phyloP scores from a whole-genome alignment of 805 yeast genomes.

The Isabelozyma heimii region DNA sequence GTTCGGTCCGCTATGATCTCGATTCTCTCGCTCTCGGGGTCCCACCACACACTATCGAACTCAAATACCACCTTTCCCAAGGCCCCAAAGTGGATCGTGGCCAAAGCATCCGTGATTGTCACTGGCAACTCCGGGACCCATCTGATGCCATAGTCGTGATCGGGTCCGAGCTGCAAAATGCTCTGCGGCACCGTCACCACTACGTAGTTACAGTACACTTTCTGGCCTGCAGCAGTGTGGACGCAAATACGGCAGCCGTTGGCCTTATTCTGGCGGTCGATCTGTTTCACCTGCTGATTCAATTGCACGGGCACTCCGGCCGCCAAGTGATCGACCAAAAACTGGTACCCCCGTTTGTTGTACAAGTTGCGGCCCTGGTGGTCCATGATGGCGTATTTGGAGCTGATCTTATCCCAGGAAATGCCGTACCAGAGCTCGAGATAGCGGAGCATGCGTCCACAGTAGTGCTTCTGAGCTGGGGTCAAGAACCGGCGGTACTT shows the following conservation, averaged over 20 bases:
- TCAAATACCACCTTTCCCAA: conserved; percentile 44
- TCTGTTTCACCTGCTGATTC: conserved; percentile 39
- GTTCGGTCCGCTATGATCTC: conserved; percentile 12
- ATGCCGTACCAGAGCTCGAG: conserved; percentile 82
- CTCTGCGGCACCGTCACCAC: conserved; percentile 81
- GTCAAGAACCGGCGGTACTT: conserved; percentile 48
- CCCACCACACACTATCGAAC: conserved; percentile 43
- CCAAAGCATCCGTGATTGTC: conserved; percentile 15
- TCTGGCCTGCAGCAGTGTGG: conserved; percentile 26
- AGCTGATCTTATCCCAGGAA: conserved; percentile 63
- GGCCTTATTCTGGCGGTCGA: conserved; percentile 26
- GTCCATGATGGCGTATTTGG: conserved; percentile 64
- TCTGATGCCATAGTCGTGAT: conserved; percentile 44
- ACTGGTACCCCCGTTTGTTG: conserved; percentile 58
- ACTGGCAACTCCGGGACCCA: conserved; percentile 25
- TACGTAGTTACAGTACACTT: conserved; percentile 48
- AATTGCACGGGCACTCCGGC: conserved; percentile 41
- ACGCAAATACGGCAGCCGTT: conserved; percentile 20
- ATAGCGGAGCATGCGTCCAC: conserved; percentile 52
- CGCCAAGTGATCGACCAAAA: conserved; percentile 43
- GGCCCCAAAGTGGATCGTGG: conserved; percentile 32
- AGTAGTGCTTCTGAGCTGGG: conserved; percentile 47
- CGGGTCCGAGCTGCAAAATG: conserved; percentile 45
- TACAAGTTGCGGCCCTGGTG: conserved; percentile 79
- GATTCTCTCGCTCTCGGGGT: conserved; percentile 42